Percentiles rank a stretch among this genome's conserved stretches.
Conservation (phyloP, 129 eudicot genomes). For the Tanacetum coccineum region DNA sequence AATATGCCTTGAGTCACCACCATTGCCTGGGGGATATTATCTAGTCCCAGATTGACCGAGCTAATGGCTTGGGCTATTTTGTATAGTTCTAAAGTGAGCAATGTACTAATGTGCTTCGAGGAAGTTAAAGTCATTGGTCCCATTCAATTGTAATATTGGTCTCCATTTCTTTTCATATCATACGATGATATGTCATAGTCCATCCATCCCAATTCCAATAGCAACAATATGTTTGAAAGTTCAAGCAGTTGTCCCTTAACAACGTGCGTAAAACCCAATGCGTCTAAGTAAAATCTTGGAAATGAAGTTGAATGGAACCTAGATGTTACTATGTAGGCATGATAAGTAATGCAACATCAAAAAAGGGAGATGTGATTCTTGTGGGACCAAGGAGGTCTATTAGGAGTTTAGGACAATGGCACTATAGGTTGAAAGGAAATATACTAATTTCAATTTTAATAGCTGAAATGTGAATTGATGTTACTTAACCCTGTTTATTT, state of each 20-base stretch:
- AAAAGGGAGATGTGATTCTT: background rate
- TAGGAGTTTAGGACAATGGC: background rate
- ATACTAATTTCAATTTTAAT: background rate
- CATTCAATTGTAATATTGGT: background rate
- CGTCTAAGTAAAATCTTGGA: background rate
- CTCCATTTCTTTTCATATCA: conserved; percentile 1
- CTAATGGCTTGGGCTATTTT: conserved; percentile 3
- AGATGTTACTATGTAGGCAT: conserved; percentile 9
- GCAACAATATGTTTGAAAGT: conserved; percentile 5
- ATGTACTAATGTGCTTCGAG: no score
- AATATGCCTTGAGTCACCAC: background rate
- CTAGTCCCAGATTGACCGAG: background rate
- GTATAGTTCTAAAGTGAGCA: background rate
- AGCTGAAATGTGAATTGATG: background rate
- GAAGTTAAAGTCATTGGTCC: background rate
- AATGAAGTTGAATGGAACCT: background rate
- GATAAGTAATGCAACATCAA: background rate
- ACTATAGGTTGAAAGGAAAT: background rate
- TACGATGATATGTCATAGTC: conserved; percentile 5
- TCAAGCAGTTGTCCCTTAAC: background rate
- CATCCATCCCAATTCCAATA: background rate
- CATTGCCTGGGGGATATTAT: background rate
- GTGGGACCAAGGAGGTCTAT: conserved; percentile 8
- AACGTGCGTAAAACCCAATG: background rate
- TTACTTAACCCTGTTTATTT: background rate